These are phyloP conservation scores for Mycena filopes DNA, from an alignment of 768 basidiomycete species.

Conservation along the genomic window DNA sequence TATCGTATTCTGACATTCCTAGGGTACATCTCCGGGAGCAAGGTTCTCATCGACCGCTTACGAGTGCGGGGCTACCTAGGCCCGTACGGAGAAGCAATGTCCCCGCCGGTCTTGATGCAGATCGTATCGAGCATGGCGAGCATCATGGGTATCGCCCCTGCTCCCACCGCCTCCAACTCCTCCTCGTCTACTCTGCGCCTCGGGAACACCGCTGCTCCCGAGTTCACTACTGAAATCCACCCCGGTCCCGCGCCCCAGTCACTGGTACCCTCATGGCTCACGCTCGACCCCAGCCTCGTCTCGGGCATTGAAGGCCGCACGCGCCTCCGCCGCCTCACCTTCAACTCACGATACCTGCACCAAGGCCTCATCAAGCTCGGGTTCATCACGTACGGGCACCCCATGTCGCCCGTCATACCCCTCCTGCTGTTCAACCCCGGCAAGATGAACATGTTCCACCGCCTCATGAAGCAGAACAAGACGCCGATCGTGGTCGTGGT, in stretches of 20 bases:
- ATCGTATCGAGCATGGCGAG: constrained; percentile 93
- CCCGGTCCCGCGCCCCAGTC: constrained; percentile 77
- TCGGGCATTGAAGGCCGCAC: constrained; percentile 87
- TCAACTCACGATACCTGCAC: constrained; percentile 94
- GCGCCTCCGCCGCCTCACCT: constrained; percentile 89
- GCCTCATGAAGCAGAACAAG: constrained; percentile 84
- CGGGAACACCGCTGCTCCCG: constrained; percentile 35
- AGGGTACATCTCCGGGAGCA: constrained; percentile 92
- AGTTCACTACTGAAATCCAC: constrained; percentile 48
- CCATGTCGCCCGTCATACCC: constrained; percentile 93
- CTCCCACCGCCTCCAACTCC: constrained; percentile 46
- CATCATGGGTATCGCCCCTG: constrained; percentile 86
- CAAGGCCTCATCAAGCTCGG: constrained; percentile 89
- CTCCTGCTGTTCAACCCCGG: constrained; percentile 92
- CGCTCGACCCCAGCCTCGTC: constrained; percentile 74
- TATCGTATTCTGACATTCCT: too few species aligned
- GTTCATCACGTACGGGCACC: constrained; percentile 95
- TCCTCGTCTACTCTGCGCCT: constrained; percentile 45
- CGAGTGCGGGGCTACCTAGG: constrained; percentile 85
- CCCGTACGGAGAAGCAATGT: constrained; percentile 89
- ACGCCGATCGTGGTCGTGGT: constrained; percentile 91
- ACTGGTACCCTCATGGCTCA: constrained; percentile 81
- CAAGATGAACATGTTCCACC: constrained; percentile 92
- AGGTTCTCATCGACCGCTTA: constrained; percentile 81
- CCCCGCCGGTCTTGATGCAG: constrained; percentile 92